These are phyloP conservation scores for Cryptococcus jaspeensis DNA, from an alignment of 1,284 basidiomycete genomes.

Conservation along the genomic window DNA sequence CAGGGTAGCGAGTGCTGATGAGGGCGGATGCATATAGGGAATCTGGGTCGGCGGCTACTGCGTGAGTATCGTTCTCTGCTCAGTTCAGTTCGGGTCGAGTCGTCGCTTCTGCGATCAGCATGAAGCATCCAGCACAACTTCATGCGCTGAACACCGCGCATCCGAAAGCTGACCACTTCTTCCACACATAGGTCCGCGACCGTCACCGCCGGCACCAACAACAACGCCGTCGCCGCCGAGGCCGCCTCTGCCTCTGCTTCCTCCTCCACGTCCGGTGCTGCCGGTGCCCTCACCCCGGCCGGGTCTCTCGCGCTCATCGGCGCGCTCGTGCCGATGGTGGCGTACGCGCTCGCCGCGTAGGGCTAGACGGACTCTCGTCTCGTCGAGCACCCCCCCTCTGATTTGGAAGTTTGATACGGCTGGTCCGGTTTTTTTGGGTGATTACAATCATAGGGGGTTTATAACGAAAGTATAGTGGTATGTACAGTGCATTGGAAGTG, in stretches of 20 bases:
- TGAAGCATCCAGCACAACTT: neutral
- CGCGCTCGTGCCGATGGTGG: neutral
- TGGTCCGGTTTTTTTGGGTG: neutral
- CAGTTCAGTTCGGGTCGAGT: no score
- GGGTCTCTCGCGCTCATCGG: neutral
- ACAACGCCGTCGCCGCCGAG: neutral
- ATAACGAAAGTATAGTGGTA: no score
- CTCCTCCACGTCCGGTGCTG: neutral
- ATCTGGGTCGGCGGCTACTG: no score
- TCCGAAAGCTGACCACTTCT: neutral
- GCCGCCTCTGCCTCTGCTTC: neutral
- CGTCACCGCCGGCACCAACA: neutral
- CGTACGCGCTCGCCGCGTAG: neutral
- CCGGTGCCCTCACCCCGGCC: neutral
- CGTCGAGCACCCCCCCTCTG: neutral
- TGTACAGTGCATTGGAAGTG: no score
- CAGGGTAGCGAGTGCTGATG: no score
- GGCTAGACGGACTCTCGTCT: no score
- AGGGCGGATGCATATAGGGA: no score
- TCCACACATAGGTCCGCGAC: neutral
- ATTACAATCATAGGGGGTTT: no score
- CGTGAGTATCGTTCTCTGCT: no score
- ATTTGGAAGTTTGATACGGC: neutral
- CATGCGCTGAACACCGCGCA: neutral
- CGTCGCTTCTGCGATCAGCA: no score